Evolutionary conservation across 352 stramenopile species (phyloP).

Genomic region (Phytophthora pini): DNA sequence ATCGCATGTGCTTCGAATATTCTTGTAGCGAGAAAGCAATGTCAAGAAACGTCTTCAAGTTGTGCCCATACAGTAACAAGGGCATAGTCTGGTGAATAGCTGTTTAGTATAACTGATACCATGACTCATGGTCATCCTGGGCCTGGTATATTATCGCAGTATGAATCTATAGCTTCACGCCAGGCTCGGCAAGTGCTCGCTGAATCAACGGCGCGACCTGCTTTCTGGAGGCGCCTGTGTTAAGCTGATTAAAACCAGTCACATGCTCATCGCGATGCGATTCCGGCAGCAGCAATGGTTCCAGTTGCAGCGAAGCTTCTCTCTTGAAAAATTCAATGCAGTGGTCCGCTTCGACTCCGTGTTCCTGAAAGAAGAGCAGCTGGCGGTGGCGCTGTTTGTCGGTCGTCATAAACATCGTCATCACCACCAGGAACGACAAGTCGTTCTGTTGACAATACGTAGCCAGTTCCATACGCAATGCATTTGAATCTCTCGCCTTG

Average conservation of each 20-base stretch:
- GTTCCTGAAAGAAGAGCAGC: constrained; percentile 67
- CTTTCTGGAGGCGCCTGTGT: constrained; percentile 72
- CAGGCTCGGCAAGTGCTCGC: constrained; percentile 40
- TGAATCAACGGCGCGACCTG: constrained; percentile 79
- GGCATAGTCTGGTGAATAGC: too few species aligned
- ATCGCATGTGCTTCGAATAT: too few species aligned
- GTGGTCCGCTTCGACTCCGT: constrained; percentile 24
- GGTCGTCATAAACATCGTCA: constrained; percentile 63
- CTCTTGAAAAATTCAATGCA: constrained; percentile 50
- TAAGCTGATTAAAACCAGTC: constrained; percentile 62
- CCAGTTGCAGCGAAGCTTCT: constrained; percentile 52
- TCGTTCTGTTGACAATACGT: constrained; percentile 54
- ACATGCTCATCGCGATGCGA: constrained; percentile 38
- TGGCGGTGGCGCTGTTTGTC: constrained; percentile 57
- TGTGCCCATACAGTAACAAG: too few species aligned
- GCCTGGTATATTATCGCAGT: neutral
- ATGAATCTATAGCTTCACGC: constrained; percentile 18
- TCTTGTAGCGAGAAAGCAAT: neutral
- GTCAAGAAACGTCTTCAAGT: neutral
- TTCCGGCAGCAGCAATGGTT: constrained; percentile 42
- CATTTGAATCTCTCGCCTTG: constrained; percentile 44
- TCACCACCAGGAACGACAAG: constrained; percentile 71
- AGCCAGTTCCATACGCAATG: constrained; percentile 38
- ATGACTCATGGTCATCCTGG: too few species aligned
- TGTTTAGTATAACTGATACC: too few species aligned